Evolutionary conservation across 2,329 filamentous ascomycete genomes (phyloP).

Genomic region (Pseudocercospora musae): DNA sequence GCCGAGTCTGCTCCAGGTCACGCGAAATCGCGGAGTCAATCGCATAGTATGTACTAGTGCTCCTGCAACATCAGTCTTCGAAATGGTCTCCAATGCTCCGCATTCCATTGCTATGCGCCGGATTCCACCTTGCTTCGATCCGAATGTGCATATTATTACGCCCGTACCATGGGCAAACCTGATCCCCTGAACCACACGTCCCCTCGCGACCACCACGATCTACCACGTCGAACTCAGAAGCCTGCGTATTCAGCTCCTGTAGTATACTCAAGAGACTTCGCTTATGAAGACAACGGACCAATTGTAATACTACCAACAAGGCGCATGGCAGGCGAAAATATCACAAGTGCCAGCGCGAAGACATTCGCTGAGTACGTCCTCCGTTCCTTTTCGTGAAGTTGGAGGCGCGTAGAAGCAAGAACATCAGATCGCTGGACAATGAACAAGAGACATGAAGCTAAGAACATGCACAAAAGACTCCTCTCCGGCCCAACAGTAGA

Average conservation of each 20-base stretch:
- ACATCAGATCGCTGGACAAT: background rate
- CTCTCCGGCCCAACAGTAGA: constrained; percentile 53
- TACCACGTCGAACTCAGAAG: constrained; percentile 2
- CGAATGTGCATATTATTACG: constrained; percentile 4
- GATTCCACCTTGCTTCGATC: constrained; percentile 13
- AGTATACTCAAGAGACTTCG: constrained; percentile 42
- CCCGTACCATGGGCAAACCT: constrained; percentile 9
- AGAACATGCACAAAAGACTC: constrained; percentile 49
- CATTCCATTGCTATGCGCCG: constrained; percentile 14
- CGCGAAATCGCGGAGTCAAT: background rate
- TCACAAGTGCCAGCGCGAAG: constrained; percentile 47
- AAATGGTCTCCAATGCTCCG: background rate
- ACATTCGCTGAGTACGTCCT: constrained; percentile 53
- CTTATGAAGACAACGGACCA: constrained; percentile 41
- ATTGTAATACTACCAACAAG: constrained; percentile 32
- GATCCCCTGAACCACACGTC: constrained; percentile 14
- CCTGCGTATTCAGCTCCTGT: constrained; percentile 5
- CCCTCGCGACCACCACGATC: background rate
- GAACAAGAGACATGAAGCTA: constrained; percentile 34
- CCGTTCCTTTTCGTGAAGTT: background rate
- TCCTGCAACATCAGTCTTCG: background rate
- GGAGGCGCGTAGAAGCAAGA: background rate
- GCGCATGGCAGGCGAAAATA: constrained; percentile 47
- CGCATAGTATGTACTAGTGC: background rate
- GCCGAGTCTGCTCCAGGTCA: background rate